Evolutionary conservation across 345 rosid species (phyloP).

Genomic region (Balakata baccata): DNA sequence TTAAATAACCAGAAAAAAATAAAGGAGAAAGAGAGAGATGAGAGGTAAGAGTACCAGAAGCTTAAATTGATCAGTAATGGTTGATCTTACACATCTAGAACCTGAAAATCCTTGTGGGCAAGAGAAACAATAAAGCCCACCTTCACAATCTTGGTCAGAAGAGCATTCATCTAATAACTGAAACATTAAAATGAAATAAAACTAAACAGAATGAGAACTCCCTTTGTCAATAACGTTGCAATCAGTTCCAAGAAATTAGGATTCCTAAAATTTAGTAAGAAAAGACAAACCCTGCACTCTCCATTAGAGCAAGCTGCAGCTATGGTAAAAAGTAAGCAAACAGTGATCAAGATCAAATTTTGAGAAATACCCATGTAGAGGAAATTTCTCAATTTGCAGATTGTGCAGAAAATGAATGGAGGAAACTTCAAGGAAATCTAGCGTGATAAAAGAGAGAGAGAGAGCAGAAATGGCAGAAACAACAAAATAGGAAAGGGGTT

Average conservation of each 20-base stretch:
- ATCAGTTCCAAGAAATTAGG: background rate
- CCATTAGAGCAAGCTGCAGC: slow-evolving; percentile 31
- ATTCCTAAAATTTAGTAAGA: background rate
- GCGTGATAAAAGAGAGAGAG: background rate
- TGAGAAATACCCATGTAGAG: slow-evolving; percentile 28
- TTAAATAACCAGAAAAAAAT: background rate
- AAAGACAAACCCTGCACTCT: slow-evolving; percentile 46
- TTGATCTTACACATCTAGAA: slow-evolving; percentile 52
- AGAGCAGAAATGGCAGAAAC: background rate
- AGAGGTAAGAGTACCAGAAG: slow-evolving; percentile 40
- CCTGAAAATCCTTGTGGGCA: slow-evolving; percentile 50
- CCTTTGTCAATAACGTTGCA: no score
- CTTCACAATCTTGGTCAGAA: slow-evolving; percentile 53
- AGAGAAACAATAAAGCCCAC: slow-evolving; percentile 54
- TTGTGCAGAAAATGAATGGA: slow-evolving; percentile 1
- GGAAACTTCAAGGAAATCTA: background rate
- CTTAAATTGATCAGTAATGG: slow-evolving; percentile 53
- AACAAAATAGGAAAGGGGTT: slow-evolving; percentile 1
- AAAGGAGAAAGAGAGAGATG: background rate
- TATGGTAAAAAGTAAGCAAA: slow-evolving; percentile 19
- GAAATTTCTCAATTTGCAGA: background rate
- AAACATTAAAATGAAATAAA: background rate
- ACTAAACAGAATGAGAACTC: background rate
- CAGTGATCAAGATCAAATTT: slow-evolving; percentile 18
- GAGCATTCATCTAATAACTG: slow-evolving; percentile 59